These are phyloP conservation scores for Pleurotus sapidus DNA, from an alignment of 768 basidiomycete species.

Conservation along the genomic window DNA sequence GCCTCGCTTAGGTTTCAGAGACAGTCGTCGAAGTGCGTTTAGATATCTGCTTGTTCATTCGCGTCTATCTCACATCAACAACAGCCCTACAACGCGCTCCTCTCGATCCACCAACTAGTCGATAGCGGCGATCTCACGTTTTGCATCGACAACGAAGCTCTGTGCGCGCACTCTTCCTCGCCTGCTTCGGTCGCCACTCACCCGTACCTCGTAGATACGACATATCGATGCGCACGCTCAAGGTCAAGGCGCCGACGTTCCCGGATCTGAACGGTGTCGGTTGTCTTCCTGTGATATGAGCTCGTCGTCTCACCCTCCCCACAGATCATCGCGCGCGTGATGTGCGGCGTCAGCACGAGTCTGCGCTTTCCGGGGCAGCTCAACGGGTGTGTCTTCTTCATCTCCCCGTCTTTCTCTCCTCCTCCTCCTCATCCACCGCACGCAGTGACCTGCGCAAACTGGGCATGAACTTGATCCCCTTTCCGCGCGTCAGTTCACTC, in stretches of 20 bases:
- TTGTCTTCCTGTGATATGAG: slow-evolving; percentile 2
- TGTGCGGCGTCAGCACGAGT: slow-evolving; percentile 93
- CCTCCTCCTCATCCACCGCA: slow-evolving; percentile 9
- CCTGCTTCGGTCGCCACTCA: background rate
- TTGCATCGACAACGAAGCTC: slow-evolving; percentile 84
- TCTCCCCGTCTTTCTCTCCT: background rate
- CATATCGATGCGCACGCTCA: slow-evolving; percentile 62
- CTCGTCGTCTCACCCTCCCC: background rate
- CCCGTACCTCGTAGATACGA: slow-evolving; percentile 51
- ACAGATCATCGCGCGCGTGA: slow-evolving; percentile 80
- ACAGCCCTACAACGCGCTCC: slow-evolving; percentile 85
- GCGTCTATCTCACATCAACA: slow-evolving; percentile 45
- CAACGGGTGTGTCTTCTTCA: slow-evolving; percentile 56
- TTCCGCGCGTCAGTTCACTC: slow-evolving; percentile 72
- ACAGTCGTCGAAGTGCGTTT: slow-evolving; percentile 61
- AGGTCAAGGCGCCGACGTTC: slow-evolving; percentile 63
- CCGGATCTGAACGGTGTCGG: slow-evolving; percentile 67
- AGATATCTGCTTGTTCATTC: slow-evolving; percentile 34
- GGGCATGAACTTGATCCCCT: slow-evolving; percentile 92
- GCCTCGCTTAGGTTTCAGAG: slow-evolving; percentile 41
- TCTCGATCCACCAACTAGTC: slow-evolving; percentile 84
- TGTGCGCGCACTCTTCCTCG: slow-evolving; percentile 43
- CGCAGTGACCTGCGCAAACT: slow-evolving; percentile 82
- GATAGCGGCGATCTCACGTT: slow-evolving; percentile 84
- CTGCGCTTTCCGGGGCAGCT: slow-evolving; percentile 92